Base-by-base conservation (phyloP, 768 basidiomycete genomes). In the Dentipellis sp. region DNA sequence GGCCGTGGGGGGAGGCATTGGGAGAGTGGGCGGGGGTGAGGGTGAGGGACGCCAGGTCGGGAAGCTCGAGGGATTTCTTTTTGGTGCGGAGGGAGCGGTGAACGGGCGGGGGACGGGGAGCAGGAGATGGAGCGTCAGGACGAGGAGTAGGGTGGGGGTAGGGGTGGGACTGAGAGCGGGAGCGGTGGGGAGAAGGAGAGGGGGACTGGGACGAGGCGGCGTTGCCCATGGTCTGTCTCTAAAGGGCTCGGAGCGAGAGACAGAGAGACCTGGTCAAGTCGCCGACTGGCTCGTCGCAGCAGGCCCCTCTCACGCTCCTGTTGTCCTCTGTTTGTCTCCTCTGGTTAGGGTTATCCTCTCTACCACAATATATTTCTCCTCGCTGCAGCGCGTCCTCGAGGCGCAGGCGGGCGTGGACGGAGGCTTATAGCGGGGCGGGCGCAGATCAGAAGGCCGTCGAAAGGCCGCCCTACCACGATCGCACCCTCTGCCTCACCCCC, bases 61-160 rank as follows among this genome's bases (percentile, higher is more conserved):
- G 87, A 22, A 90, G 75, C 66, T 90, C 85, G 17, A 90, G 79
- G 0, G 84, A 86, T 65, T 77, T 81, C 70, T 86, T 87, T 75
- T 84, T 88, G 19, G 75, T 73, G 40, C 83, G 75, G 56, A 88
- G 70, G 46, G 85, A 84, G 35, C 74, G 73, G 67, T 86, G 84
- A 0, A 82, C 71, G 75, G 40, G 64, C 70, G 40, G 69, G 68
- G 17, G 70, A 68, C n/a, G 65, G 77, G 58, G 34, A 35, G 21
- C 10, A 38, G n/a, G 37, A 10, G 50, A 23, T 14, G 52, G 40
- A 16, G 52, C 38, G 14, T 40, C n/a, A n/a, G 39, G n/a, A n/a
- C 10, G 10, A n/a, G 39, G n/a, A 40, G 39, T 10, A 40, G 39
- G n/a, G 39, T 10, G 39, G 10, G 10, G 39, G n/a, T 10, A 40